Base-by-base conservation (phyloP, 2,329 filamentous ascomycete species). In the Paramyrothecium sp. region DNA sequence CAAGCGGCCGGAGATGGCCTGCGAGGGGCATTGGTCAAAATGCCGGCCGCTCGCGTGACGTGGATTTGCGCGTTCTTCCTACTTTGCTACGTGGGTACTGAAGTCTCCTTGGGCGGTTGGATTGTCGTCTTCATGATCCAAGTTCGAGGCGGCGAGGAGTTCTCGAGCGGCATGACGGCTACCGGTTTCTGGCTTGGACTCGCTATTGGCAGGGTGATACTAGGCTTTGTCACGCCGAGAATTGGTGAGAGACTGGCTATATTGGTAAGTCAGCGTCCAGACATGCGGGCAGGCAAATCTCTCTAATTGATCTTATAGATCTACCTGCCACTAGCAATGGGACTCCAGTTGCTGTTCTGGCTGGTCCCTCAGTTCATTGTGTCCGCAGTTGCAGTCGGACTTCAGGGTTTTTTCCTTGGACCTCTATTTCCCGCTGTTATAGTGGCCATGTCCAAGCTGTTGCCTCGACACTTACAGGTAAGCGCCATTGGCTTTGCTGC, bases 131-230 rank as follows among this genome's bases (percentile, higher is more conserved):
- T 96, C 69, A 96, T 96, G 90, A 85, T 93, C n/a, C 78, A 83
- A 20, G 87, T 92, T 22, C 84, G 92, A 16, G 72, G 88, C 41
- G 90, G 87, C 3, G 81, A 78, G 22, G 77, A 85, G 0, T 94
- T 95, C 66, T 81, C 86, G 2, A 87, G 89, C 34, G 91, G 91
- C 3, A 85, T 95, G 75, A 86, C 85, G 0, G 88, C 87, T 0
- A 94, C 90, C 0, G 88, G 90, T 0, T 96, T 94, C 74, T 96
- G 92, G 92, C 81, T 91, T 48, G 92, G 91, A 0, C 80, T 96
- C 61, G 93, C 91, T 0, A 71, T 91, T 0, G 91, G 92, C 0
- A 79, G 92, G 2, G 76, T 95, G 3, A 70, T 87, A 0, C 73
- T 96, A 17, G 90, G 90, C 0, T 95, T 96, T 63, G 77, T 93